phyloP scores from a whole-genome alignment of 2,329 filamentous ascomycete genomes.

The Pleurostoma richardsiae region DNA sequence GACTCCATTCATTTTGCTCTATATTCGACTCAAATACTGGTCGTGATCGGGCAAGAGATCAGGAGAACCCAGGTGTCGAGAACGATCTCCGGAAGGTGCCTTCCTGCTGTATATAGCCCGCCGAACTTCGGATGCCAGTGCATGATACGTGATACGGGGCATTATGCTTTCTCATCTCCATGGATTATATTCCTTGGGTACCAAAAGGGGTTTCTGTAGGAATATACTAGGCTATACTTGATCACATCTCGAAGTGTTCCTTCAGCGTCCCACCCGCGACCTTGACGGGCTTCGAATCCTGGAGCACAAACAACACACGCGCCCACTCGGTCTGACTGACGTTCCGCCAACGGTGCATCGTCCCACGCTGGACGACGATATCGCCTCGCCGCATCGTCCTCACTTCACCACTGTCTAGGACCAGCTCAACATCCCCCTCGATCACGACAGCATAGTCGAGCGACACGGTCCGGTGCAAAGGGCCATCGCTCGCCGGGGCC shows the following conservation, averaged over 20 bases:
- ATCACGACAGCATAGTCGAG: constrained; percentile 32
- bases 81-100: too few species aligned
- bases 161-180: too few species aligned
- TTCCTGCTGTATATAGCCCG: too few species aligned
- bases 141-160: too few species aligned
- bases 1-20: too few species aligned
- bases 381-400: constrained; percentile 37
- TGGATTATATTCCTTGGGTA: too few species aligned
- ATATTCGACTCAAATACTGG: too few species aligned
- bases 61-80: too few species aligned
- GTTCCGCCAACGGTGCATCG: constrained; percentile 40
- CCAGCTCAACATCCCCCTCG: constrained; percentile 38
- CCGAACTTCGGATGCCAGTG: too few species aligned
- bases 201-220: too few species aligned
- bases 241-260: constrained; percentile 11
- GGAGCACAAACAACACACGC: constrained; percentile 29
- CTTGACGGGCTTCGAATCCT: constrained; percentile 17
- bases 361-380: constrained; percentile 40
- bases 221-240: too few species aligned
- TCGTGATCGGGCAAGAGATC: too few species aligned
- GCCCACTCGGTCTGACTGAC: constrained; percentile 32
- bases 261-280: constrained; percentile 16
- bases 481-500: constrained; percentile 4
- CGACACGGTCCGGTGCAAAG: constrained; percentile 13
- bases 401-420: constrained; percentile 39